Percentiles rank a stretch among this genome's conserved stretches.
These are phyloP conservation scores for Picochlorum costavermella DNA, from an alignment of 139 green algal species.

Conservation along the genomic window DNA sequence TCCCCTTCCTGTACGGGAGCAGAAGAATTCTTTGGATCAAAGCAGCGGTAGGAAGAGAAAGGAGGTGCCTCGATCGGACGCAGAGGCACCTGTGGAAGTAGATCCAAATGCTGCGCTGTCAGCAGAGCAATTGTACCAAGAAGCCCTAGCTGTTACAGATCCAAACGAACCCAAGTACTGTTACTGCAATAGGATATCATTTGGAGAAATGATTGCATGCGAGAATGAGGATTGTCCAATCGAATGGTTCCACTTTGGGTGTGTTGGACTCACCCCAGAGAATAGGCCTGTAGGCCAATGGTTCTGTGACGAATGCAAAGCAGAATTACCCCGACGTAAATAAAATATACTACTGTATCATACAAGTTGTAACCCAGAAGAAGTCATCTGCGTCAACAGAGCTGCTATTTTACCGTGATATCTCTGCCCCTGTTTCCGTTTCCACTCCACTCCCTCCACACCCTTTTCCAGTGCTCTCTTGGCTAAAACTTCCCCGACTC, in stretches of 20 bases:
- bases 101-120: not conserved
- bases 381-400: slow-evolving; percentile 18
- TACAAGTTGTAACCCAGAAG: slow-evolving; percentile 23
- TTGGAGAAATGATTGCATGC: slow-evolving; percentile 77
- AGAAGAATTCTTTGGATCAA: not conserved
- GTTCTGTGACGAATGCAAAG: slow-evolving; percentile 51
- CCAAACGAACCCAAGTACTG: slow-evolving; percentile 72
- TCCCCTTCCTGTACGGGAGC: not conserved
- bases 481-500: slow-evolving; percentile 30
- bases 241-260: slow-evolving; percentile 92
- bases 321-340: slow-evolving; percentile 13
- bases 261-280: slow-evolving; percentile 61
- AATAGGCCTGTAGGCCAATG: slow-evolving; percentile 42
- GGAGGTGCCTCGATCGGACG: not conserved
- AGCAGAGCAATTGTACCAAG: slow-evolving; percentile 26
- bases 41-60: not conserved
- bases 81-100: slow-evolving; percentile 2
- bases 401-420: slow-evolving; percentile 38
- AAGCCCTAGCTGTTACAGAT: slow-evolving; percentile 9
- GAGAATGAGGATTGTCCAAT: slow-evolving; percentile 76
- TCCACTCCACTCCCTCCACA: slow-evolving; percentile 31
- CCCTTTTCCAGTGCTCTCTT: slow-evolving; percentile 19
- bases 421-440: slow-evolving; percentile 26
- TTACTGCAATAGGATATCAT: slow-evolving; percentile 64
- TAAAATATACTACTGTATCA: slow-evolving; percentile 18